These are phyloP conservation scores for Rehmannia glutinosa DNA, from an alignment of 257 asterid genomes.

Conservation along the genomic window DNA sequence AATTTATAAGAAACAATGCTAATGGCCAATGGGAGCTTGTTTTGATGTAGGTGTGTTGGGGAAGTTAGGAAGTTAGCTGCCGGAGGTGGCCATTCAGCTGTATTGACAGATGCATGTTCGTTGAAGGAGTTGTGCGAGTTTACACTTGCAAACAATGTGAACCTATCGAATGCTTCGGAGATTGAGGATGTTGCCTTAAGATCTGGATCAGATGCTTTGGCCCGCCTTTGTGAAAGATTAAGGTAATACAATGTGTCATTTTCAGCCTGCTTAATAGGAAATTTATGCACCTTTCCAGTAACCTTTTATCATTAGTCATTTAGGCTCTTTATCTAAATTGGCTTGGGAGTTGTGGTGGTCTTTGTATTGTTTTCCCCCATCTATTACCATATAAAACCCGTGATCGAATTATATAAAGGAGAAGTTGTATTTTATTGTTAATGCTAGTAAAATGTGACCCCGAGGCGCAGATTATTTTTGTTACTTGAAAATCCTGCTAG, in stretches of 20 bases:
- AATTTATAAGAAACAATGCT: neutral
- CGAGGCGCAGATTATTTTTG: no score
- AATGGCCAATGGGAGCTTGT: constrained; percentile 5
- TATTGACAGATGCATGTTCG: constrained; percentile 86
- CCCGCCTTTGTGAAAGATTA: constrained; percentile 76
- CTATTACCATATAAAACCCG: no score
- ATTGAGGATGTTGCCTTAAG: constrained; percentile 80
- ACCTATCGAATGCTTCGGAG: constrained; percentile 57
- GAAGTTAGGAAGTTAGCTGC: constrained; percentile 88
- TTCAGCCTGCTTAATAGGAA: no score
- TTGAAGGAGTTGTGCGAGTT: constrained; percentile 91
- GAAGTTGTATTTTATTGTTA: no score
- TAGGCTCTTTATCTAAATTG: no score
- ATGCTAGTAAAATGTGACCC: no score
- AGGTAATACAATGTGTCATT: constrained; percentile 47
- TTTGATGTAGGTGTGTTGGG: constrained; percentile 73
- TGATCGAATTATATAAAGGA: no score
- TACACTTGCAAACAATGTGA: constrained; percentile 66
- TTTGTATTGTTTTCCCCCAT: no score
- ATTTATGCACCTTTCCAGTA: no score
- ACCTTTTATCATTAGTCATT: no score
- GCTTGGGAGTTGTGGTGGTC: no score
- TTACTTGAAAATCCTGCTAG: no score
- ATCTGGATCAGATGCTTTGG: constrained; percentile 84
- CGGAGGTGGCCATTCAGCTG: constrained; percentile 98